Evolutionary conservation across 2,329 filamentous ascomycete genomes (phyloP), one percentile per base, ranked within the genome.

Genomic region (Ophiostoma montium): DNA sequence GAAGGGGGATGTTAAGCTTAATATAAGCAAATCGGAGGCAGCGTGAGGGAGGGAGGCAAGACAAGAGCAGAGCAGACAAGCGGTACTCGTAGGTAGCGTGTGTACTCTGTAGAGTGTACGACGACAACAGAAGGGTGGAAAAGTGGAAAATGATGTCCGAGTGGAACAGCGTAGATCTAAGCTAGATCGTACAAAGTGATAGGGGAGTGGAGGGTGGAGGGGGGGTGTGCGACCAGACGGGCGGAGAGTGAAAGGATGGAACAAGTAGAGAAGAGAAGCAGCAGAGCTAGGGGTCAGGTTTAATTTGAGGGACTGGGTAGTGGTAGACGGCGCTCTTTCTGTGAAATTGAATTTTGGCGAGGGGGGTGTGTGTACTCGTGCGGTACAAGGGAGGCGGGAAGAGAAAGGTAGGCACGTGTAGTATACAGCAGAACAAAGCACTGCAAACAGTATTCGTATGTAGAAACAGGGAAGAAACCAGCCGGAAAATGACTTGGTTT

Each of bases 251-350:
- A 10, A 47, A 38, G 18, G 27, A 12, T 12, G 41, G 11, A n/a
- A 16, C 23, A 43, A 49, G 39, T 7, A 19, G 21, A 23, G 33
- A 11, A 32, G 42, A 38, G 10, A 8, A 19, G 18, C 33, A 27
- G 39, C n/a, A 30, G 45, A 48, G 47, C 50, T 47, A 52, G 19
- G 35, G 16, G 16, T 41, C 16, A 32, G 41, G 48, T 53, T 46
- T 53, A 51, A 53, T 53, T 53, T 48, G 30, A 51, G 16, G 43
- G 41, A 47, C 41, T 35, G 45, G 30, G 41, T 27, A 45, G 50
- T 18, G 41, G 19, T 12, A 19, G 42, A 11, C 43, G 49, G 48
- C 46, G 46, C 36, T 47, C 38, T 35, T 49, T 39, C 19, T 44
- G 32, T 31, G 27, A 36, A 30, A 30, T 32, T 47, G 33, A 31